phyloP scores from a whole-genome alignment of 345 rosid species.

The Eucalyptus sideroxylon region DNA sequence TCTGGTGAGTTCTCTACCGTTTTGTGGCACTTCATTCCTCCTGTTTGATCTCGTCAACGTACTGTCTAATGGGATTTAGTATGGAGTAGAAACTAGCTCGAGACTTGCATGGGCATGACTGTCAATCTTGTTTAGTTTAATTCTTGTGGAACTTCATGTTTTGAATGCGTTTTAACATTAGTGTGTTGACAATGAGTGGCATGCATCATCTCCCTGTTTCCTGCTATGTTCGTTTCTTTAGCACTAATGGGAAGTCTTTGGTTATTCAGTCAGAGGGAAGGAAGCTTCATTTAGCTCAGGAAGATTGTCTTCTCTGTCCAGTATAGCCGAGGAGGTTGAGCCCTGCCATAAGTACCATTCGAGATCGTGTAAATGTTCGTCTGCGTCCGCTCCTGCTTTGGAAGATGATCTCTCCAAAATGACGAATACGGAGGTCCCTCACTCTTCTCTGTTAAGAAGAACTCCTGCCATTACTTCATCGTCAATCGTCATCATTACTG shows the following conservation, averaged over 20 bases:
- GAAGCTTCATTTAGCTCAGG: constrained; percentile 18
- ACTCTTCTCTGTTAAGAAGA: not conserved
- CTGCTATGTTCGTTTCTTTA: not conserved
- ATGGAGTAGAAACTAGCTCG: not conserved
- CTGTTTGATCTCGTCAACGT: not conserved
- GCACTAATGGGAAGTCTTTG: not conserved
- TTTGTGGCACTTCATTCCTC: not conserved
- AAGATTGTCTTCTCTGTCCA: constrained; percentile 30
- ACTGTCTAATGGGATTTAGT: not conserved
- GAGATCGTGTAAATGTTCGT: constrained; percentile 17
- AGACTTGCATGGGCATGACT: not conserved
- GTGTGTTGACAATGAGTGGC: not conserved
- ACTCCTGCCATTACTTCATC: not conserved
- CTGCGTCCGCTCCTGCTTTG: constrained; percentile 12
- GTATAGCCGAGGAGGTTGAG: constrained; percentile 24
- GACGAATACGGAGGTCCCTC: constrained; percentile 24
- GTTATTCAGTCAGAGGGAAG: constrained; percentile 33
- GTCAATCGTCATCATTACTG: not conserved
- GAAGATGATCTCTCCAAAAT: constrained; percentile 13
- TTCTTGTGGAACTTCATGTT: not conserved
- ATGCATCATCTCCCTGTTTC: not conserved
- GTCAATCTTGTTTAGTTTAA: not conserved
- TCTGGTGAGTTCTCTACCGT: constrained; percentile 8
- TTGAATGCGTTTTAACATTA: not conserved
- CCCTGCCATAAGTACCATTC: constrained; percentile 9